Conservation (phyloP, 257 asterid genomes). For the Primulina eburnea region DNA sequence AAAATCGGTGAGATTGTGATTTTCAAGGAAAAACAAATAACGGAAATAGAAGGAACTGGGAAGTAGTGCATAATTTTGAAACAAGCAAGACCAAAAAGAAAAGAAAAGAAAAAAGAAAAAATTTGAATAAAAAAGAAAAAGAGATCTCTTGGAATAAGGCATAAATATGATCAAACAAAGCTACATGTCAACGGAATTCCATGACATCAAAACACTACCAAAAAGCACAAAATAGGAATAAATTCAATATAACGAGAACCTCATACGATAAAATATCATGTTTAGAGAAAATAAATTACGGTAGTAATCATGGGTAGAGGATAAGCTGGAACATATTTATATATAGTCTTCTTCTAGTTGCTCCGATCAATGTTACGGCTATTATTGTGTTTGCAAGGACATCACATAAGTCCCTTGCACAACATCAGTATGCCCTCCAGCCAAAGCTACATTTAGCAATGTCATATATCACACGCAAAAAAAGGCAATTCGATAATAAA, state of each 20-base stretch:
- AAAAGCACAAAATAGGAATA: conserved; percentile 3
- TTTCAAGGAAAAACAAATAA: background rate
- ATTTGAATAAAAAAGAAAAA: background rate
- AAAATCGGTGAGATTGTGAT: background rate
- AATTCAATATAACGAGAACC: background rate
- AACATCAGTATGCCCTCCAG: background rate
- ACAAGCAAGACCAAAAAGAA: background rate
- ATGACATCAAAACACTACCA: background rate
- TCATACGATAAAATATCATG: background rate
- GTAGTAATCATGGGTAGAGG: too few relatives aligned
- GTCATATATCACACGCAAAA: background rate
- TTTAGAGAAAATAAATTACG: background rate
- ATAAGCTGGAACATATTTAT: too few relatives aligned
- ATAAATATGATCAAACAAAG: background rate
- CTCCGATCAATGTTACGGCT: background rate
- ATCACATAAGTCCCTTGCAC: background rate
- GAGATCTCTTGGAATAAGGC: background rate
- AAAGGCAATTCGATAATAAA: background rate
- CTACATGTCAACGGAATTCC: background rate
- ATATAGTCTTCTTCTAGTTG: background rate
- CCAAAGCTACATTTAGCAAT: background rate
- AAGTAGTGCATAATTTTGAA: background rate
- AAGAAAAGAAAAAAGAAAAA: background rate
- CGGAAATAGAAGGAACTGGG: background rate
- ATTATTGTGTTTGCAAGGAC: background rate